Base-by-base conservation (phyloP, 305 asterid genomes). In the Fraxinus xanthoxyloides region DNA sequence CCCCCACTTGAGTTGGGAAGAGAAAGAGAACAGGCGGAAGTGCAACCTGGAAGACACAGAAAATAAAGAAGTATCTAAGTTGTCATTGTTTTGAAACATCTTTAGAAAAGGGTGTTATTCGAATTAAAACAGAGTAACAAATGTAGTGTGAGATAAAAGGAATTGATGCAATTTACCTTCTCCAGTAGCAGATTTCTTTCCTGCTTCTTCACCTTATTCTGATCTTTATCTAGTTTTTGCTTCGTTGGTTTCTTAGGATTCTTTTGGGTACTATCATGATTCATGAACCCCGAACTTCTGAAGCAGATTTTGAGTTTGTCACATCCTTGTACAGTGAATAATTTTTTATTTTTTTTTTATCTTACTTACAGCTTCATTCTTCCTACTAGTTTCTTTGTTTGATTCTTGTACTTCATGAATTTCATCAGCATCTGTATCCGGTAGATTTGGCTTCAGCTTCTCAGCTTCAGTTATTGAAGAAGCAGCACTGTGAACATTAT, bases 401-500 rank as follows among this genome's bases (percentile, higher is more conserved):
- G 87, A 75, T 80, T 84, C 87, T 61, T 89, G 86, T 48, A 78
- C 87, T 73, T 85, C 85, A 74, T 54, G 43, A 72, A 35, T 78
- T 79, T 86, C 92, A 74, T 77, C 72, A 82, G 87, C 76, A n/a
- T 40, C 87, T 75, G n/a, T 54, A n/a, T 79, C 85, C 63, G 77
- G 28, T 43, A 91, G 76, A 79, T 90, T 89, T 1, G 86, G 87
- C 81, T 84, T 91, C 83, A 79, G 79, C 82, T 91, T 89, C 84
- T 88, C 91, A 83, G 86, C 88, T 59, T 79, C 89, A 0, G 89
- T 79, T 7, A 87, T 28, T 0, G 97, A 90, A 56, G 94, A 89
- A 46, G 91, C 85, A 74, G 90, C 85, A 89, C 97, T 90, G 35
- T 69, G 75, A 69, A 79, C 86, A 82, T 92, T 97, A 73, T 91